phyloP scores from a whole-genome alignment of 2,329 filamentous ascomycete species.

The Lachnellula subtilissima region DNA sequence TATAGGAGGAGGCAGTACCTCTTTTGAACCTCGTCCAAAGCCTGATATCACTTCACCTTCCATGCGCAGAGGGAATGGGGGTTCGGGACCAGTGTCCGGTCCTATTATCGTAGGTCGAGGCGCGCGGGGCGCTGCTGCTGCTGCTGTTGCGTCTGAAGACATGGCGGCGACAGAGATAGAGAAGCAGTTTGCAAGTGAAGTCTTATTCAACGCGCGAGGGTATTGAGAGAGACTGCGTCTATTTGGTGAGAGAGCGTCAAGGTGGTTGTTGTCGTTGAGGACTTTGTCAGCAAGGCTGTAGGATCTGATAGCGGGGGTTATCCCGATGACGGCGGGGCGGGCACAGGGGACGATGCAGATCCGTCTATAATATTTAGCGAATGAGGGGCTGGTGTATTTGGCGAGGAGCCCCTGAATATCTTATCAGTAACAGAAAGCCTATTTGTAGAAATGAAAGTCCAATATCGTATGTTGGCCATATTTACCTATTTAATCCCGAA shows the following conservation, averaged over 20 bases:
- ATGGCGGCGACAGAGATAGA: constrained; percentile 2
- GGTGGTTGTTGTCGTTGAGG: no score
- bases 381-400: neutral
- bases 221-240: no score
- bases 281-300: neutral
- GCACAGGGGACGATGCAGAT: no score
- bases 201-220: no score
- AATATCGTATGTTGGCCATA: no score
- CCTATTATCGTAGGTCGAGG: constrained; percentile 69
- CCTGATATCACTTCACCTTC: constrained; percentile 86
- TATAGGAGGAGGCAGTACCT: constrained; percentile 45
- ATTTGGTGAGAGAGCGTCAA: no score
- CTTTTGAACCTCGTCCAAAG: constrained; percentile 89
- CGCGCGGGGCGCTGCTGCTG: neutral
- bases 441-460: no score
- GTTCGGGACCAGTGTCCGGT: constrained; percentile 63
- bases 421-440: neutral
- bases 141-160: constrained; percentile 6
- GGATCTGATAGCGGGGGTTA: neutral
- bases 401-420: neutral
- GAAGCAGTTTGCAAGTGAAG: neutral
- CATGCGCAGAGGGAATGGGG: constrained; percentile 79
- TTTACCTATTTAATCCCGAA: no score
- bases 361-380: neutral
- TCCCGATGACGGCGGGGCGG: neutral